Evolutionary conservation across 176 grass and related monocot genomes (phyloP).

Genomic region (Zoysia pacifica): DNA sequence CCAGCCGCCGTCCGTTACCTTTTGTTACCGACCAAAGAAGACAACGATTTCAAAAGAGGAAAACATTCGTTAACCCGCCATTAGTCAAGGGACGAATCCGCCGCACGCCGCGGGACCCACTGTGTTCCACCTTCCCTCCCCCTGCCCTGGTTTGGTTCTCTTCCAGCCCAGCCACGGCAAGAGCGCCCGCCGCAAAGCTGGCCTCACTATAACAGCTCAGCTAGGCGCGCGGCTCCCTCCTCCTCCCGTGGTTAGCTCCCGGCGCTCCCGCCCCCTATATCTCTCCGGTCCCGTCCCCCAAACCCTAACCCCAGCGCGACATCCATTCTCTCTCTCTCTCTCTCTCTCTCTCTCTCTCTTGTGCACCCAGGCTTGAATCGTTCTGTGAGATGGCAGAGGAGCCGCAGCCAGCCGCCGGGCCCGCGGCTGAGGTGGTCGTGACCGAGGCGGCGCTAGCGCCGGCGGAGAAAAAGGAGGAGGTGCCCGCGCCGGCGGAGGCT

Average conservation of each 20-base stretch:
- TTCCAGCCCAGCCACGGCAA: constrained; percentile 36
- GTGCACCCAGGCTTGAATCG: not conserved
- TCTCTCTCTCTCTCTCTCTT: not conserved
- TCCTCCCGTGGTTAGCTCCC: not conserved
- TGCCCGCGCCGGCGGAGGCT: not conserved
- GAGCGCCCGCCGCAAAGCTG: constrained; percentile 51
- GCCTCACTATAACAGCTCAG: constrained; percentile 60
- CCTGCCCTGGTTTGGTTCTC: constrained; percentile 9
- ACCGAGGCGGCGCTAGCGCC: constrained; percentile 37
- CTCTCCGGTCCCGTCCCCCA: constrained; percentile 37
- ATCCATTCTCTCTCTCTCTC: not conserved
- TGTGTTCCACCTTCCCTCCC: not conserved
- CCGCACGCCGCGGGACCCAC: constrained; percentile 16
- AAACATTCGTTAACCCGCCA: constrained; percentile 2
- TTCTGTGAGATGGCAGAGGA: constrained; percentile 70
- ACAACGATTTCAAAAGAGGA: not conserved
- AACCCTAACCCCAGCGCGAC: constrained; percentile 34
- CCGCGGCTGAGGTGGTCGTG: constrained; percentile 48
- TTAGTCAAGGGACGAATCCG: constrained; percentile 17
- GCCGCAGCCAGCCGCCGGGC: constrained; percentile 40
- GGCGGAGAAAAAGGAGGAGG: constrained; percentile 42
- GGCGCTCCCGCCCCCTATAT: constrained; percentile 36
- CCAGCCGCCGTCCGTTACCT: not conserved
- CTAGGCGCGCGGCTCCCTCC: constrained; percentile 1
- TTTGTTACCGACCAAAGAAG: not conserved